Evolutionary conservation across 805 yeast genomes (phyloP).

Genomic region (Starmerella potacharoeniae): DNA sequence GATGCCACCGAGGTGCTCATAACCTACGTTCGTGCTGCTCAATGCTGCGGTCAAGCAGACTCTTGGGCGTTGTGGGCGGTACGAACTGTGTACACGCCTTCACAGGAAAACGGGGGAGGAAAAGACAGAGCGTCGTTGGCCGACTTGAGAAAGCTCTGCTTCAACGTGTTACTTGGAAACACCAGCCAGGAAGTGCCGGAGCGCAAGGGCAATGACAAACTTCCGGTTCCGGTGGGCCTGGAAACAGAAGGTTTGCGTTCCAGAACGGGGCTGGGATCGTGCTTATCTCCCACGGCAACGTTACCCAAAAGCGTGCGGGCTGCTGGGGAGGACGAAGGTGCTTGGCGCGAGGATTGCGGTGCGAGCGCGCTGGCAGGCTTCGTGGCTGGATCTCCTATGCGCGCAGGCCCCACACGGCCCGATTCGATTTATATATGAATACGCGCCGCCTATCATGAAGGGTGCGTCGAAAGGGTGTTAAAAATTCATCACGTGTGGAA

Average conservation of each 20-base stretch:
- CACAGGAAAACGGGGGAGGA: too few relatives aligned
- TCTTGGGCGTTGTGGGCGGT: too few relatives aligned
- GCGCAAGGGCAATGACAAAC: neutral
- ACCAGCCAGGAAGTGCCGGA: too few relatives aligned
- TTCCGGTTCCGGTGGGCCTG: neutral
- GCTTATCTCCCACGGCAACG: neutral
- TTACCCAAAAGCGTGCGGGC: neutral
- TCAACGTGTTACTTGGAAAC: too few relatives aligned
- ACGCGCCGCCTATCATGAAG: neutral
- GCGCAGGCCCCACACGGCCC: too few relatives aligned
- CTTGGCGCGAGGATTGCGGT: too few relatives aligned
- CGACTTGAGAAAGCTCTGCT: too few relatives aligned
- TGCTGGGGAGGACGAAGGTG: neutral
- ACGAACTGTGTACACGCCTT: too few relatives aligned
- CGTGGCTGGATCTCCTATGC: neutral
- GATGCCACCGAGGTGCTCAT: neutral
- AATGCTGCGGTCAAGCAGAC: too few relatives aligned
- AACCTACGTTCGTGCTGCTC: neutral
- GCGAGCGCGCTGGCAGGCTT: neutral
- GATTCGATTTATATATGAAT: neutral
- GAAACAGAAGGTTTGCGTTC: neutral
- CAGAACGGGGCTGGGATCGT: neutral
- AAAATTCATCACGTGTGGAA: neutral
- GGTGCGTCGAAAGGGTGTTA: neutral
- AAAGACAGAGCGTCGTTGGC: too few relatives aligned